These are phyloP conservation scores for Cyclostephanos invisitatus DNA, from an alignment of 108 stramenopile species.

Conservation along the genomic window DNA sequence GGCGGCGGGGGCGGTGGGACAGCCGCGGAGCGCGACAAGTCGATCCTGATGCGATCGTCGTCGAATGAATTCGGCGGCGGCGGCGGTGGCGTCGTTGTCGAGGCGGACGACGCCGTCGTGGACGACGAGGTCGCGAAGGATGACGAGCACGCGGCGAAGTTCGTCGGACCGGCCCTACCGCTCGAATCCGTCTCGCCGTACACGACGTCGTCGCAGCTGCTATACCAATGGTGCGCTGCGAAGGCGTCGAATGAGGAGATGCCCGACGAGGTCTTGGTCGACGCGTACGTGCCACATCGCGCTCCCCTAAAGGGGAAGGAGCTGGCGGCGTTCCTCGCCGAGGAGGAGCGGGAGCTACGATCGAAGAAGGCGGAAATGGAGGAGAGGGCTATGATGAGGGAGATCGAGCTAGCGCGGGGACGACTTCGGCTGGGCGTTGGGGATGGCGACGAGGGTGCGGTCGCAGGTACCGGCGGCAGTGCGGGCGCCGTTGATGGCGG, in stretches of 20 bases:
- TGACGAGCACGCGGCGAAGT: constrained; percentile 33
- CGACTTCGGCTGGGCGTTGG: constrained; percentile 76
- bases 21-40: neutral
- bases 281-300: constrained; percentile 72
- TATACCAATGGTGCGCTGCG: constrained; percentile 78
- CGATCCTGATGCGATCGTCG: constrained; percentile 7
- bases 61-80: constrained; percentile 8
- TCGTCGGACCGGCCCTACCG: constrained; percentile 51
- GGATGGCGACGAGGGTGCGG: constrained; percentile 15
- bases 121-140: neutral
- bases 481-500: constrained; percentile 1
- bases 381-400: constrained; percentile 78
- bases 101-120: neutral
- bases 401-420: constrained; percentile 84
- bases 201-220: constrained; percentile 74
- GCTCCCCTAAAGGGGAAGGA: constrained; percentile 68
- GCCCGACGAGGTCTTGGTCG: constrained; percentile 77
- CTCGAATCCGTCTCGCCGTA: constrained; percentile 49
- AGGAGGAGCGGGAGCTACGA: constrained; percentile 67
- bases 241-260: constrained; percentile 80
- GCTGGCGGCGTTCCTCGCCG: constrained; percentile 65
- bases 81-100: neutral
- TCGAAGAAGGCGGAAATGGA: constrained; percentile 56
- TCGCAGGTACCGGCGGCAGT: constrained; percentile 10
- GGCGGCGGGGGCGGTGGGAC: neutral